Conservation (phyloP, 805 yeast species). For the Candida namnaoensis region DNA sequence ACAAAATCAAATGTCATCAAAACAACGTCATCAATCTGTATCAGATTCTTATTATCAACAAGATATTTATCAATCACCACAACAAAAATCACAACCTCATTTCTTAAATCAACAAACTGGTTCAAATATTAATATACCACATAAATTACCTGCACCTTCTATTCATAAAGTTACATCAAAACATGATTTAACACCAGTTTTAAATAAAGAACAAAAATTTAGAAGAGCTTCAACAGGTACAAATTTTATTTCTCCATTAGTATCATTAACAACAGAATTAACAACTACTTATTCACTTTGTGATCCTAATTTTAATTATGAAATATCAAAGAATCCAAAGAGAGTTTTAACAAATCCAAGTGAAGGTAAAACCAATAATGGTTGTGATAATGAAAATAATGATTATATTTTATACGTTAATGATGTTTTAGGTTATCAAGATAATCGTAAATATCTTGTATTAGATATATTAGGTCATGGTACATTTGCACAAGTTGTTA, state of each 20-base stretch:
- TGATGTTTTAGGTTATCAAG: constrained; percentile 82
- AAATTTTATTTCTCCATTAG: constrained; percentile 65
- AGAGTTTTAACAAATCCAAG: constrained; percentile 89
- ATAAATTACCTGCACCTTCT: constrained; percentile 35
- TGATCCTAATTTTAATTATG: constrained; percentile 77
- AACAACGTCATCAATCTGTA: background rate
- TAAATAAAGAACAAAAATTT: constrained; percentile 58
- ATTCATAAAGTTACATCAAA: constrained; percentile 31
- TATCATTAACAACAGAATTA: constrained; percentile 69
- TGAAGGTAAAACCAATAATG: constrained; percentile 74
- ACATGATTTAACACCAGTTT: constrained; percentile 51
- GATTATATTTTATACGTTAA: constrained; percentile 92
- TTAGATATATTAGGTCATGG: constrained; percentile 92
- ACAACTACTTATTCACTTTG: constrained; percentile 79
- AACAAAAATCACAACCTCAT: constrained; percentile 11
- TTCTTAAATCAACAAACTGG: constrained; percentile 1
- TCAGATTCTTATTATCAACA: constrained; percentile 1
- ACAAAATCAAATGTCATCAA: background rate
- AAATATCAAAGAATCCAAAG: constrained; percentile 79
- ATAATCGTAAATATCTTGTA: constrained; percentile 80
- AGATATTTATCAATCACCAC: constrained; percentile 3
- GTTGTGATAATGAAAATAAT: constrained; percentile 79
- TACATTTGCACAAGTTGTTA: constrained; percentile 96
- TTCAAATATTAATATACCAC: constrained; percentile 4
- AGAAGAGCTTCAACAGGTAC: constrained; percentile 62